Evolutionary conservation across 306 rosid genomes (phyloP).

Genomic region (Cucurbita pepo): DNA sequence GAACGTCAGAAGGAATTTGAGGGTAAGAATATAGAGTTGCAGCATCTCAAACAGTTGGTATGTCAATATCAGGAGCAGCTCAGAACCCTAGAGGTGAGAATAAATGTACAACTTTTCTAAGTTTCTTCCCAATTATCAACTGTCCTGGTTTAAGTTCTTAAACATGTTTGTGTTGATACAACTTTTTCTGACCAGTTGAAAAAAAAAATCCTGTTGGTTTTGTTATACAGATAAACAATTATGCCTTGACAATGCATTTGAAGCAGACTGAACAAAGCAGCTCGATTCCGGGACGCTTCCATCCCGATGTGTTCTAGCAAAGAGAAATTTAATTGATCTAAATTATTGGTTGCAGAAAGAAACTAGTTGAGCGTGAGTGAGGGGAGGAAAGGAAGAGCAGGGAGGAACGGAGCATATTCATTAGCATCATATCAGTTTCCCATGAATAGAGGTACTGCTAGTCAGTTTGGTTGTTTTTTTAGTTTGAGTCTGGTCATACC

Average conservation of each 20-base stretch:
- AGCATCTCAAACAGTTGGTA: slow-evolving; percentile 55
- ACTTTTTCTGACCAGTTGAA: not conserved
- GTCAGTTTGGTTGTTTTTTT: not conserved
- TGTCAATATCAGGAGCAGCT: slow-evolving; percentile 83
- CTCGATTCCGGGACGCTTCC: slow-evolving; percentile 60
- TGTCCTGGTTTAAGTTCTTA: not conserved
- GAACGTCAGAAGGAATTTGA: slow-evolving; percentile 71
- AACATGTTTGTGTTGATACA: not conserved
- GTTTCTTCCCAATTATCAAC: not conserved
- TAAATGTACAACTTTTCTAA: not conserved
- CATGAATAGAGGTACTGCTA: not conserved
- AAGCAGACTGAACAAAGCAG: slow-evolving; percentile 80
- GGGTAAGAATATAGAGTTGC: slow-evolving; percentile 47
- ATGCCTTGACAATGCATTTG: slow-evolving; percentile 82
- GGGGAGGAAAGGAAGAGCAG: not conserved
- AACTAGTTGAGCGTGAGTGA: not conserved
- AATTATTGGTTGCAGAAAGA: not conserved
- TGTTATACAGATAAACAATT: slow-evolving; percentile 52
- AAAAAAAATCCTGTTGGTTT: not conserved
- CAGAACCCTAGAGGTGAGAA: slow-evolving; percentile 68
- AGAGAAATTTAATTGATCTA: not conserved
- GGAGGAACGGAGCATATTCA: not conserved
- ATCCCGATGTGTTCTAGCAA: slow-evolving; percentile 73
- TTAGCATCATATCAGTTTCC: too few species aligned
- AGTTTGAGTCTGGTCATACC: not conserved